Base-by-base conservation (phyloP, 495 filamentous ascomycete genomes). In the Articulospora tetracladia region DNA sequence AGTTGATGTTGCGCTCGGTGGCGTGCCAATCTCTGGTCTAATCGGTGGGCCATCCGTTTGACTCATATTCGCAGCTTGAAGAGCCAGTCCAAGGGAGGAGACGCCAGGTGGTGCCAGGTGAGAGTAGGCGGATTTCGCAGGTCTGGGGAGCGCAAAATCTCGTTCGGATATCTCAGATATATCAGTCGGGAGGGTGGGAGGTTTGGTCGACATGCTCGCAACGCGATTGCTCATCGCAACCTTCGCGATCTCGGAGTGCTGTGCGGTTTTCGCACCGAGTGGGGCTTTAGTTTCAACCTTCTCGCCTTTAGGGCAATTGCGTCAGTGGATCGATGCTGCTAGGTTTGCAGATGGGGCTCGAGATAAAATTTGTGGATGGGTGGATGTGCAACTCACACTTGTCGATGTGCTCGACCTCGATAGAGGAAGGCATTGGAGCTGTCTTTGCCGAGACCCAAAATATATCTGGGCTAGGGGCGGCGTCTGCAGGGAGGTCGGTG, bases 1-100 rank as follows among this genome's bases (percentile, higher is more conserved):
- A 41, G 80, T 83, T 20, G 80, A 82, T 4, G 77, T 69, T 22
- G 78, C 71, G 64, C 79, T 82, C 12, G 74, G 55, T 62, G 60
- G 69, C 55, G 36, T 72, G 59, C 55, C 62, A 32, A 44, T 61
- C 12, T 63, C 63, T 50, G 4, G 70, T 44, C 58, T 58, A 52
- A 50, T 58, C 58, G 53, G 54, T 47, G 59, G 41, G 71, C 70
- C 55, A 66, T 72, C 50, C 74, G 63, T 19, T 72, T 73, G 39
- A 72, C 60, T 32, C 44, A 61, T 66, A 46, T 44, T 60, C 34
- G 59, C 53, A 23, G 50, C 48, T 52, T 59, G 53, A 28, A 66
- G 48, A 25, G 69, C 64, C 20, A 46, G 65, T n/a, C 60, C 54
- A 0, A 61, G 52, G 69, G 49, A 7, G 68, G 66, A 19, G 62